These are phyloP conservation scores for Xylaria flabelliformis DNA, from an alignment of 495 filamentous ascomycete genomes.

Conservation along the genomic window DNA sequence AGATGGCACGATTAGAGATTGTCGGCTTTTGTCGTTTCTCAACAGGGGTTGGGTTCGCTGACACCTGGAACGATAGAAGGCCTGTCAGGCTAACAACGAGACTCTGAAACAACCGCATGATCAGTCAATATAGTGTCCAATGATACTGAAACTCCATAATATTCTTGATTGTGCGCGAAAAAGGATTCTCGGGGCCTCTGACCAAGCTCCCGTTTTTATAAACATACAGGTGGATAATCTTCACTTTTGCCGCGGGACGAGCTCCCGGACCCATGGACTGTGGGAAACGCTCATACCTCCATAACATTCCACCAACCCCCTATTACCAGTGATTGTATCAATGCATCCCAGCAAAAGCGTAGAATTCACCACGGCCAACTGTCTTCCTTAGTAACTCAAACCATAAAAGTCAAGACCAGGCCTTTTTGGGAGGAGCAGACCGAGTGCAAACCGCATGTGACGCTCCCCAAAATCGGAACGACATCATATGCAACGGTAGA, in stretches of 20 bases:
- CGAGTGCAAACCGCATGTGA: background rate
- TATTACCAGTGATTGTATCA: background rate
- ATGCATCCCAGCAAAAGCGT: background rate
- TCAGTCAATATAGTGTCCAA: background rate
- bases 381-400: background rate
- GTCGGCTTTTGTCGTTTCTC: conserved; percentile 15
- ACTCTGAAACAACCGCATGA: conserved; percentile 7
- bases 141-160: background rate
- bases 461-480: background rate
- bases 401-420: background rate
- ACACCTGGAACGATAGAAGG: background rate
- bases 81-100: conserved; percentile 4
- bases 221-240: conserved; percentile 11
- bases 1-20: conserved; percentile 49
- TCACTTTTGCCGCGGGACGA: conserved; percentile 3
- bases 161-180: background rate
- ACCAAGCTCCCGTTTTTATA: background rate
- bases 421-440: background rate
- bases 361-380: too few relatives aligned
- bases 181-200: background rate
- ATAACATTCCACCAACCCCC: background rate
- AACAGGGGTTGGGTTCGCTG: conserved; percentile 9
- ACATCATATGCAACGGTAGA: background rate
- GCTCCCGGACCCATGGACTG: background rate
- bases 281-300: background rate